Evolutionary conservation across 2,329 filamentous ascomycete genomes (phyloP), one percentile per base, ranked within the genome.

Genomic region (Acephala macrosclerotiorum): DNA sequence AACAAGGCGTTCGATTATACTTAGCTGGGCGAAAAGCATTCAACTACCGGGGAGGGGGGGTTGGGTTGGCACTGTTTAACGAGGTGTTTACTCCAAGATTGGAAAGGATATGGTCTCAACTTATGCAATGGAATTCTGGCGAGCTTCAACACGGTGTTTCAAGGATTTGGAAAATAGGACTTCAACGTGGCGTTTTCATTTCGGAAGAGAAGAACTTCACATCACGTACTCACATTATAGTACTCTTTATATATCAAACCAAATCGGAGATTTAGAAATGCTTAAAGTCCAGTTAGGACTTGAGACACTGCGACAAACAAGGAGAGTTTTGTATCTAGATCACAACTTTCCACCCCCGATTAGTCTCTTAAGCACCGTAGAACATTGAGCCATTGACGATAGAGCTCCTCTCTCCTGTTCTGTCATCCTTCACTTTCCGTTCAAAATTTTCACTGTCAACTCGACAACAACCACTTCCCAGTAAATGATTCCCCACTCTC

Each of bases 1-100:
- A 57, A 57, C 29, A 38, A 16, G 35, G 55, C 55, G 55, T 57
- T 57, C 55, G 14, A 38, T 22, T 11, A 57, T 57, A 38, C 7
- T 9, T 38, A 22, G 16, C 6, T 5, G 11, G 55, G 20, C 8
- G 33, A 38, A 38, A 25, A 14, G 55, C 18, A 36, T 38, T 36
- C 35, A 35, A 57, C 55, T 1, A 38, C 18, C 22, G n/a, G 11
- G 26, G 36, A n/a, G n/a, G n/a, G 47, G n/a, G 2, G 2, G 8
- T 36, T 22, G 22, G 9, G 7, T 3, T 57, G 29, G 29, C 29
- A 20, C 33, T 57, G 9, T 57, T 57, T 14, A 57, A 40, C 29
- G 38, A 20, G 29, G 35, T 33, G 55, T 57, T 53, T 29, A 11
- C 5, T 29, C 18, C 20, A 11, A n/a, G 20, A 12, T 2, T 49